Evolutionary conservation across 768 basidiomycete species (phyloP).

Genomic region (Leucosporidium creatinivorum): DNA sequence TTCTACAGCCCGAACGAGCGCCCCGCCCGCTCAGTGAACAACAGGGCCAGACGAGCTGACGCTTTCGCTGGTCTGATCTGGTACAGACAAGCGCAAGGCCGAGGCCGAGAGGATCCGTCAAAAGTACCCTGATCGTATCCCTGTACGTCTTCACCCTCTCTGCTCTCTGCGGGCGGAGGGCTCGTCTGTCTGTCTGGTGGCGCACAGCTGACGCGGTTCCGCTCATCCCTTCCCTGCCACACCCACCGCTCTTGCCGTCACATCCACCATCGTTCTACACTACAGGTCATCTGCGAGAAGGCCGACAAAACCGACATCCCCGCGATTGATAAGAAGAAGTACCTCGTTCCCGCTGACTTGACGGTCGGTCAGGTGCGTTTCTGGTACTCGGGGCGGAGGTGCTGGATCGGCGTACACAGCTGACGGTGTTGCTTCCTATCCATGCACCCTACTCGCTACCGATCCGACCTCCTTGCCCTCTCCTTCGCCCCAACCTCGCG

Average conservation of each 20-base stretch:
- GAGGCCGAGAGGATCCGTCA: constrained; percentile 97
- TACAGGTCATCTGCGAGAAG: constrained; percentile 99
- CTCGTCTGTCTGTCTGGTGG: neutral
- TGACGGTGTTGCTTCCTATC: neutral
- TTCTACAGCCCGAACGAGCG: too few relatives aligned
- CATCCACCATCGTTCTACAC: too few relatives aligned
- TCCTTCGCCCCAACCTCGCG: too few relatives aligned
- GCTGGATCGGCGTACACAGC: neutral
- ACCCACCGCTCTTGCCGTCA: too few relatives aligned
- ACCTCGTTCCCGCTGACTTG: constrained; percentile 79
- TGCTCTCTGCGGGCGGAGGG: constrained; percentile 7
- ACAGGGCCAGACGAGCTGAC: too few relatives aligned
- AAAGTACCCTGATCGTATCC: constrained; percentile 98
- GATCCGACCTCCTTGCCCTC: too few relatives aligned
- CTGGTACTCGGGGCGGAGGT: too few relatives aligned
- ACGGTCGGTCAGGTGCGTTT: constrained; percentile 33
- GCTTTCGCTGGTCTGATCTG: too few relatives aligned
- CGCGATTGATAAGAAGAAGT: constrained; percentile 99
- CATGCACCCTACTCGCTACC: neutral
- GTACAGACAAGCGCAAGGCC: constrained; percentile 93
- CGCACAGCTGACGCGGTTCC: neutral
- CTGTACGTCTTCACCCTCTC: constrained; percentile 56
- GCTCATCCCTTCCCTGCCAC: neutral
- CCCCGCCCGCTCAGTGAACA: too few relatives aligned
- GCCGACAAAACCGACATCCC: constrained; percentile 97